Base-by-base conservation (phyloP, 345 rosid genomes). In the Brassica nigra region DNA sequence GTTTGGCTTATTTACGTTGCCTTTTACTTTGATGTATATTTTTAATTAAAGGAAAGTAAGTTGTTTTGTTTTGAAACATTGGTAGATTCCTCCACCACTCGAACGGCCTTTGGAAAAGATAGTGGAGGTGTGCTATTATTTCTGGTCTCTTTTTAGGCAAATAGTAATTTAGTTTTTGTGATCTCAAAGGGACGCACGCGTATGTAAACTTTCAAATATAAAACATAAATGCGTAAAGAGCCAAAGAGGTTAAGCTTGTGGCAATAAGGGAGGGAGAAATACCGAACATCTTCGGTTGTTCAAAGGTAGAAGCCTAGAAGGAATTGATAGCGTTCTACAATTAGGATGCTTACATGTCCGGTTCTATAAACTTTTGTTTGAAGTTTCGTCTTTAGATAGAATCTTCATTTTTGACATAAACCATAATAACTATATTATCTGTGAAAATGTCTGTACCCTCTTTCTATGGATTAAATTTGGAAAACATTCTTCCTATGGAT, bases 1-100 rank as follows among this genome's bases (percentile, higher is more conserved):
- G 66, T 68, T 74, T 74, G 82, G 78, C 71, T 62, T 64, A 69
- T 74, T 68, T 80, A 74, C 49, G 7, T 62, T 80, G 47, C 49
- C 63, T 73, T 66, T 79, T 62, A 68, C 74, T 68, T 44, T 68
- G 66, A 68, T 34, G 12, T 61, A 27, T 67, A 2, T 4, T 16
- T 61, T 67, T 49, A 12, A 34, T 12, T 8, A 79, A 49, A 16
- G 57, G 14, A 79, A 73, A 78, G 73, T 33, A 74, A 80, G 23
- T 68, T 49, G 70, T 80, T 80, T 74, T 69, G 71, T 68, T 74
- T 74, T 49, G 75, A 74, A 59, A 63, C 62, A 75, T 74, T 74
- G 44, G 75, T 62, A 80, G 83, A 80, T 74, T 80, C 83, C 76
- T 80, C 83, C 83, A 80, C 79, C 69, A 74, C 66, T 74, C 8